Evolutionary conservation across 805 yeast species (phyloP), one percentile per base, ranked within the genome.

Genomic region (Naumovozyma baii): DNA sequence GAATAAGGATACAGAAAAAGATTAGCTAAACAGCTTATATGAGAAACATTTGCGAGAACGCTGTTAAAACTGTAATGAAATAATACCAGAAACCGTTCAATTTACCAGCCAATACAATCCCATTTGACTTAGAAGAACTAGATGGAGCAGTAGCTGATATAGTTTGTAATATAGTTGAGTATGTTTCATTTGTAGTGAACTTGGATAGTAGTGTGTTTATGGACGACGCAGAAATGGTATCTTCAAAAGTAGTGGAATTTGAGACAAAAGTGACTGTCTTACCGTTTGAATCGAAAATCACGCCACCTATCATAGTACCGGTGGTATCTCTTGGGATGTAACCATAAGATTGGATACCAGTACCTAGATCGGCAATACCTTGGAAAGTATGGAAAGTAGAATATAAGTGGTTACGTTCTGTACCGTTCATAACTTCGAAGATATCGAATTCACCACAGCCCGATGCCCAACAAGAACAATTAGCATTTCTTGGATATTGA

Each of bases 401-500:
- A 61, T 67, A 78, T 49, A 82, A 67, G 41, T 77, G 69, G 37
- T 59, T 59, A 18, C 72, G 57, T 46, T 74, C 74, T 13, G 85
- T 75, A 40, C 64, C 61, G 61, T 81, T 81, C 76, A 78, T 72
- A 31, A 76, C 78, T 63, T 82, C 90, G 55, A 81, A 81, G 48
- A 80, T 72, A 61, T 81, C 90, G 49, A 76, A 79, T 60, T 81
- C 87, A 57, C 88, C 87, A 61, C 87, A 79, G 9, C 88, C 90
- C 20, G 80, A 70, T 34, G 72, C 66, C 88, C 88, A 81, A 52
- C 86, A 78, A 5, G 86, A 79, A 59, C 87, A 81, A 54, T 74
- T 76, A 29, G 65, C 63, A 47, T 74, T 75, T 4, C 62, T 43
- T 33, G 62, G 76, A 55, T 80, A 81, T 60, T 81, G 87, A 3